These are phyloP conservation scores for Aschersonia sp. DNA, from an alignment of 2,329 filamentous ascomycete genomes.

Conservation along the genomic window DNA sequence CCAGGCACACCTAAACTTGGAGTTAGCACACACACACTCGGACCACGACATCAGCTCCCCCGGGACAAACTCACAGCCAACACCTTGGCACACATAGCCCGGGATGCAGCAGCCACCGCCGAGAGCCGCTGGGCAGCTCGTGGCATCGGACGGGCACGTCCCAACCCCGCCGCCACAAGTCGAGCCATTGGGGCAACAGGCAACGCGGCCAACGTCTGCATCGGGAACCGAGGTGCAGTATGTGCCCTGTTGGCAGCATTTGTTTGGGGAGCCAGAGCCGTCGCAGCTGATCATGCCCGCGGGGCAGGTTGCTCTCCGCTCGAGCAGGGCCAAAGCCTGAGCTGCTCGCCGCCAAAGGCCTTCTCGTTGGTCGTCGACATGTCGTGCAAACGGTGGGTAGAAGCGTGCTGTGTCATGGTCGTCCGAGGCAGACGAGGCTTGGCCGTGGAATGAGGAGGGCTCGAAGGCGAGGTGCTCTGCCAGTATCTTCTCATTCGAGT, in stretches of 20 bases:
- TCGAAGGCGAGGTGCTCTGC: constrained; percentile 46
- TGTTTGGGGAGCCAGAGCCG: constrained; percentile 49
- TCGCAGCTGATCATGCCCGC: constrained; percentile 49
- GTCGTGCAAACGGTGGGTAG: constrained; percentile 37
- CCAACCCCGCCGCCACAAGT: constrained; percentile 49
- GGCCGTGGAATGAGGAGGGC: constrained; percentile 13
- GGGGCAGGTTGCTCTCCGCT: constrained; percentile 53
- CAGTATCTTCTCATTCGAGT: constrained; percentile 61
- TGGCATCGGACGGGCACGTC: constrained; percentile 45
- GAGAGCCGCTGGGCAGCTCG: constrained; percentile 46
- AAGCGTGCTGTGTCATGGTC: constrained; percentile 9
- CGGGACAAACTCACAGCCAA: constrained; percentile 46
- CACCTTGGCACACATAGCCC: constrained; percentile 52
- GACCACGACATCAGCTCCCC: not conserved
- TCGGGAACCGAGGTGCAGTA: constrained; percentile 51
- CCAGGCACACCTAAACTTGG: constrained; percentile 15
- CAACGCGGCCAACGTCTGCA: constrained; percentile 50
- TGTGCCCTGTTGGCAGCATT: constrained; percentile 55
- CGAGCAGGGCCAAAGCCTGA: constrained; percentile 30
- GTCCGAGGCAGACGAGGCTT: constrained; percentile 7
- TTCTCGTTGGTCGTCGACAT: constrained; percentile 17
- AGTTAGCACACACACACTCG: not conserved
- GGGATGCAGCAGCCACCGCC: constrained; percentile 67
- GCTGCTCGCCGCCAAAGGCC: constrained; percentile 24
- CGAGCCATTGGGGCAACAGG: constrained; percentile 56